Evolutionary conservation across 2,329 filamentous ascomycete species (phyloP).

Genomic region (Fusarium sp.): DNA sequence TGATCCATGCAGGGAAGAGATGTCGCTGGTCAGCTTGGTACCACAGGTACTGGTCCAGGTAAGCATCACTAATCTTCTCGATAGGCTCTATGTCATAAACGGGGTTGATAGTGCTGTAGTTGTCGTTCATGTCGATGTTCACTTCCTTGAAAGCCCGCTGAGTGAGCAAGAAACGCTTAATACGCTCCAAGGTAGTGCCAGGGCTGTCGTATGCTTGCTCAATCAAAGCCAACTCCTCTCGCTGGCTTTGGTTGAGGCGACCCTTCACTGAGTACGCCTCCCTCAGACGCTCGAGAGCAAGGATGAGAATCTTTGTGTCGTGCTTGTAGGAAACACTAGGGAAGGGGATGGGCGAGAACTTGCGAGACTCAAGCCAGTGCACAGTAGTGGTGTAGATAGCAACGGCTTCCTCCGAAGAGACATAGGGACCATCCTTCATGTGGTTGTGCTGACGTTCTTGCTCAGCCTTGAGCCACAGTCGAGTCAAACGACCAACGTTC

Average conservation of each 20-base stretch:
- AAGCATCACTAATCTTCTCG: constrained; percentile 99
- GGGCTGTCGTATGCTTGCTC: constrained; percentile 99
- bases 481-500: constrained; percentile 93
- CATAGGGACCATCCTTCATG: constrained; percentile 98
- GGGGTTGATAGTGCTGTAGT: constrained; percentile 98
- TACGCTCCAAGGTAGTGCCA: constrained; percentile 93
- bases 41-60: constrained; percentile 98
- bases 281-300: constrained; percentile 91
- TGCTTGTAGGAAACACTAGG: constrained; percentile 99
- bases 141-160: constrained; percentile 99
- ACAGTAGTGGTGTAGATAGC: constrained; percentile 99
- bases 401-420: constrained; percentile 97
- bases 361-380: constrained; percentile 97
- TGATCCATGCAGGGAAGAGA: constrained; percentile 98
- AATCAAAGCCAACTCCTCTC: constrained; percentile 95
- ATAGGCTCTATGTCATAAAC: constrained; percentile 99
- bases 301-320: constrained; percentile 97
- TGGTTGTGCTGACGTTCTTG: constrained; percentile 99
- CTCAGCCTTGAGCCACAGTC: constrained; percentile 97
- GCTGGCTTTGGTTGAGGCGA: constrained; percentile 94
- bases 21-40: constrained; percentile 98
- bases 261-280: constrained; percentile 99
- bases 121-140: constrained; percentile 99
- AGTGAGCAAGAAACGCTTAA: constrained; percentile 97
- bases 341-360: constrained; percentile 99